Evolutionary conservation across 768 basidiomycete species (phyloP), one percentile per base, ranked within the genome.

Genomic region (Chalciporus piperatus): DNA sequence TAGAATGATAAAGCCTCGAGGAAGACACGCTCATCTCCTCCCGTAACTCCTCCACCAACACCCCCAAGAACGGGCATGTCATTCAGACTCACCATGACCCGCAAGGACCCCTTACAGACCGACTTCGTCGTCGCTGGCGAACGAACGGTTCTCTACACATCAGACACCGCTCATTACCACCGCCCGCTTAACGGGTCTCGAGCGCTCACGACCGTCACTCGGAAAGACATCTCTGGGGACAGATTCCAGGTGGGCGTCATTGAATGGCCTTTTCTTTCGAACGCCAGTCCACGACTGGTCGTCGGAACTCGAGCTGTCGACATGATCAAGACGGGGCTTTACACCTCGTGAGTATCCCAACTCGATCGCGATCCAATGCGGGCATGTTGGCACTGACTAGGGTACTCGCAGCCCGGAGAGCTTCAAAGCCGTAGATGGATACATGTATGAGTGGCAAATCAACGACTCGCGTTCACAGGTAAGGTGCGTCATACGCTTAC

Each of bases 371-470:
- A 19, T n/a, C 5, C 8, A 1, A 14, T 16, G 13, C 33, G 6
- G 7, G 9, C 16, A 6, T 25, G 33, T 8, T n/a, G 27, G 25
- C 20, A 20, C 16, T 39, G 23, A 53, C 32, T 9, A 10, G 25
- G 11, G 16, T 13, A 16, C 25, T 6, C 3, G 6, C 38, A 68
- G 66, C 3, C 59, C 67, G 5, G 68, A 68, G 20, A 63, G 53
- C 5, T 68, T 68, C 20, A 59, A 40, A 2, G 67, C 60, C 0
- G 19, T 32, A 4, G 56, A 68, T n/a, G 62, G 58, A 1, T 23
- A 23, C 17, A 19, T 22, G 42, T 68, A 68, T 6, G 67, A 70
- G 16, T 68, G 67, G 67, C 67, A 68, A 35, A 58, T 68, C 2
- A 49, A 17, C 0, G 56, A 68, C 3, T 38, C 39, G 3, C 59